phyloP scores from a whole-genome alignment of 2,329 filamentous ascomycete genomes.

The Byssoonygena ceratinophila region DNA sequence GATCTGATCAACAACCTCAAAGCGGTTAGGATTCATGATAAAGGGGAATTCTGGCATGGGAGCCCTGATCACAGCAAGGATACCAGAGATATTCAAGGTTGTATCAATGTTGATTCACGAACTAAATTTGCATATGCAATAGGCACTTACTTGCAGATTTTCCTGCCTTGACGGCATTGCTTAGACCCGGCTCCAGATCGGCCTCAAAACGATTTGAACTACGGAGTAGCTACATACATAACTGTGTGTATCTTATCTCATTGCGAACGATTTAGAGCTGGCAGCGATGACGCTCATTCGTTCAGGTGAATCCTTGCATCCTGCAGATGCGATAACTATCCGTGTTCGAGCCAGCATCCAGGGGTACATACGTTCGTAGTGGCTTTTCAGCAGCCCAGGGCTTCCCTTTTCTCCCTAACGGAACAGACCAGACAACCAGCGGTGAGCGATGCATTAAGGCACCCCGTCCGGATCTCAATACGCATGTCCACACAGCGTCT shows the following conservation, averaged over 20 bases:
- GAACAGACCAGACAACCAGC: neutral
- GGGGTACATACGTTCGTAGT: neutral
- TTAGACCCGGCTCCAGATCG: neutral
- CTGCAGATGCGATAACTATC: slow-evolving; percentile 6
- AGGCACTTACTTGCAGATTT: neutral
- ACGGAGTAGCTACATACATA: no score
- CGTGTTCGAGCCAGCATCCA: slow-evolving; percentile 2
- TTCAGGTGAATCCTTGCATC: slow-evolving; percentile 6
- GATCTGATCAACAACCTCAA: neutral
- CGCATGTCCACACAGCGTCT: neutral
- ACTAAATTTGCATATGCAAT: neutral
- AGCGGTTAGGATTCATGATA: neutral
- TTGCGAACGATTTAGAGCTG: neutral
- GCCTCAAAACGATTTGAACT: no score
- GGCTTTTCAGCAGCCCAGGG: neutral
- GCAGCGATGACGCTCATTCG: neutral
- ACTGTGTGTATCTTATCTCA: no score
- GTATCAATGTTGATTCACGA: no score
- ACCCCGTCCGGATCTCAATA: slow-evolving; percentile 1
- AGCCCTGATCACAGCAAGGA: neutral
- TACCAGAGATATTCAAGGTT: neutral
- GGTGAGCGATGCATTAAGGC: neutral
- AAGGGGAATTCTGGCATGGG: neutral
- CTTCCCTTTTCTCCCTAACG: neutral
- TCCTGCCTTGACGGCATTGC: neutral